Conservation (phyloP, 495 filamentous ascomycete species). For the Penicillium ucsense region DNA sequence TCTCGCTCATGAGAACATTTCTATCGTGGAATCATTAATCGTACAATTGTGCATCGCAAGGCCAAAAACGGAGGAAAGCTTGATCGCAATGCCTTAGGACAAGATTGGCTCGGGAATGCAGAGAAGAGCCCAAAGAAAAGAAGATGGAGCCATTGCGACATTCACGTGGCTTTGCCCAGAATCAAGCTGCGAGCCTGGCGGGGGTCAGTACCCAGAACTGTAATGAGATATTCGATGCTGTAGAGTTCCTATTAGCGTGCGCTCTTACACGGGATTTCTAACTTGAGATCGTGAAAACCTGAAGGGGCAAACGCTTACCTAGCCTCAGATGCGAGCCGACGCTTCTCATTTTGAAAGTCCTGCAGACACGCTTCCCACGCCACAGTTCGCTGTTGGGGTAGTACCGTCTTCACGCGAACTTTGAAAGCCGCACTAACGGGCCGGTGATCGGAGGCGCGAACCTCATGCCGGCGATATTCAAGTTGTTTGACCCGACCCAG, state of each 20-base stretch:
- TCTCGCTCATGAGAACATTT: constrained; percentile 29
- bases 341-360: constrained; percentile 60
- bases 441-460: constrained; percentile 82
- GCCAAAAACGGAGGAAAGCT: constrained; percentile 4
- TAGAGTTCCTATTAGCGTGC: not conserved
- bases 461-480: constrained; percentile 82
- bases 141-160: too few species aligned
- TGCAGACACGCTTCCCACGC: constrained; percentile 63
- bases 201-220: constrained; percentile 38
- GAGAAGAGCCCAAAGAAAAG: not conserved
- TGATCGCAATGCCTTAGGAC: constrained; percentile 4
- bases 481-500: constrained; percentile 73
- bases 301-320: constrained; percentile 32
- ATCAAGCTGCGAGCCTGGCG: constrained; percentile 37
- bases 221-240: constrained; percentile 45
- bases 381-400: constrained; percentile 48
- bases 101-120: not conserved
- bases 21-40: constrained; percentile 40
- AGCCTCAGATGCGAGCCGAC: constrained; percentile 51
- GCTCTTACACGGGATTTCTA: too few species aligned
- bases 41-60: constrained; percentile 18
- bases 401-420: constrained; percentile 71
- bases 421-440: constrained; percentile 81
- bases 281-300: not conserved
- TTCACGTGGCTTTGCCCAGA: constrained; percentile 10